Evolutionary conservation across 805 yeast species (phyloP).

Genomic region (Candida anglica): DNA sequence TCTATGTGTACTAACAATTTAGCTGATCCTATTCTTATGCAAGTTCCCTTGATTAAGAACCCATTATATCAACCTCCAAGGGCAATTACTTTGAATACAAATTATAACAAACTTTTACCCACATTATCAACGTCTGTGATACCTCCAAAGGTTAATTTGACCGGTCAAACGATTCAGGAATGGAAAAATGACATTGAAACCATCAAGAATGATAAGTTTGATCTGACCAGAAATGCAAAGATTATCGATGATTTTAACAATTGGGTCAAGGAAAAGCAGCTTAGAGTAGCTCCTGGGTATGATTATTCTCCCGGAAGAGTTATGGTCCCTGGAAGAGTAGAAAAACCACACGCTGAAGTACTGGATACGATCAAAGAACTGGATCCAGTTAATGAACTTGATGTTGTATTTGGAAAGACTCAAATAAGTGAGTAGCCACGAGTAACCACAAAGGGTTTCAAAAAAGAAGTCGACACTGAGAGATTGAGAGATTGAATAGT

Average conservation of each 20-base stretch:
- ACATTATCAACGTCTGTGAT: slow-evolving; percentile 26
- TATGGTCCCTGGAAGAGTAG: slow-evolving; percentile 23
- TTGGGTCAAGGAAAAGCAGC: slow-evolving; percentile 29
- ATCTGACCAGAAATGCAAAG: slow-evolving; percentile 7
- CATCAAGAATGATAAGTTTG: slow-evolving; percentile 8
- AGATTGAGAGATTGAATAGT: too few species aligned
- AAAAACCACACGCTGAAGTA: slow-evolving; percentile 3
- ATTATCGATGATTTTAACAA: slow-evolving; percentile 15
- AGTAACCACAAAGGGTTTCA: too few species aligned
- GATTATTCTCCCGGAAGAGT: slow-evolving; percentile 22
- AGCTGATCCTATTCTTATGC: slow-evolving; percentile 48
- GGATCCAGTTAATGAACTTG: slow-evolving; percentile 18
- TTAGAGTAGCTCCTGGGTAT: slow-evolving; percentile 39
- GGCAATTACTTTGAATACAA: slow-evolving; percentile 49
- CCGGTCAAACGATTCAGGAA: slow-evolving; percentile 18
- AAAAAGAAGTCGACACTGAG: too few species aligned
- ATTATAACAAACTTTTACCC: slow-evolving; percentile 39
- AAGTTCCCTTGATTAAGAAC: slow-evolving; percentile 53
- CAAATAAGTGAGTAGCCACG: too few species aligned
- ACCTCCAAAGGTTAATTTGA: slow-evolving; percentile 33
- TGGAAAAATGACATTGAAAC: slow-evolving; percentile 24
- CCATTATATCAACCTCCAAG: slow-evolving; percentile 52
- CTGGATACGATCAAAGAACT: too few species aligned
- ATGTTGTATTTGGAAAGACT: slow-evolving; percentile 23
- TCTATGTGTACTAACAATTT: slow-evolving; percentile 7